These are phyloP conservation scores for Auricularia heimuer DNA, from an alignment of 768 basidiomycete genomes.

Conservation along the genomic window DNA sequence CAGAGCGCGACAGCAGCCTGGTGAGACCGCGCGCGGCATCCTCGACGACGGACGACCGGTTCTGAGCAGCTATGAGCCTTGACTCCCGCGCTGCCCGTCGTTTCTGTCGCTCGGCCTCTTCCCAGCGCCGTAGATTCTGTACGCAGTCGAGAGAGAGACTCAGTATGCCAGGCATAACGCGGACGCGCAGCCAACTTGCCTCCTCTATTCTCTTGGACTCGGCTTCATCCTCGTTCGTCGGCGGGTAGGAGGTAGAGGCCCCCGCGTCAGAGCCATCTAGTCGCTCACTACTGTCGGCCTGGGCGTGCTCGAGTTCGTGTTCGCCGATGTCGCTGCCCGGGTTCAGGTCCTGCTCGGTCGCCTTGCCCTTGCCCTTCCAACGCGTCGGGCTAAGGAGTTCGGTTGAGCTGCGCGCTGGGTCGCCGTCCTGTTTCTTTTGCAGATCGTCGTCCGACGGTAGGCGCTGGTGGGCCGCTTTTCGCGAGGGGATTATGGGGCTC, in stretches of 20 bases:
- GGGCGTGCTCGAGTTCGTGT: constrained; percentile 19
- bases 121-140: constrained; percentile 72
- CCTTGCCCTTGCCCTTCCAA: constrained; percentile 19
- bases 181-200: constrained; percentile 31
- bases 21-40: neutral
- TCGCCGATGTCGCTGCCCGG: constrained; percentile 16
- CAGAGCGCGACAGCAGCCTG: neutral
- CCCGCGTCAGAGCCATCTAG: constrained; percentile 15
- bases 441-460: constrained; percentile 1
- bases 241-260: constrained; percentile 42
- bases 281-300: constrained; percentile 22
- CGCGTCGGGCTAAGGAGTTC: neutral
- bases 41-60: neutral
- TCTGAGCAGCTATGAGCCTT: neutral
- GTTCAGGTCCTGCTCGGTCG: constrained; percentile 20
- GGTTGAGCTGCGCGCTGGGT: neutral
- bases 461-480: neutral
- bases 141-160: constrained; percentile 1
- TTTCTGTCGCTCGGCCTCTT: constrained; percentile 62
- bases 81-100: constrained; percentile 65
- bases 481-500: neutral
- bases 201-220: constrained; percentile 66
- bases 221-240: constrained; percentile 50
- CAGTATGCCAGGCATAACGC: neutral
- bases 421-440: neutral